These are phyloP conservation scores for Fusarium hostae DNA, from an alignment of 2,329 filamentous ascomycete genomes.

Conservation along the genomic window DNA sequence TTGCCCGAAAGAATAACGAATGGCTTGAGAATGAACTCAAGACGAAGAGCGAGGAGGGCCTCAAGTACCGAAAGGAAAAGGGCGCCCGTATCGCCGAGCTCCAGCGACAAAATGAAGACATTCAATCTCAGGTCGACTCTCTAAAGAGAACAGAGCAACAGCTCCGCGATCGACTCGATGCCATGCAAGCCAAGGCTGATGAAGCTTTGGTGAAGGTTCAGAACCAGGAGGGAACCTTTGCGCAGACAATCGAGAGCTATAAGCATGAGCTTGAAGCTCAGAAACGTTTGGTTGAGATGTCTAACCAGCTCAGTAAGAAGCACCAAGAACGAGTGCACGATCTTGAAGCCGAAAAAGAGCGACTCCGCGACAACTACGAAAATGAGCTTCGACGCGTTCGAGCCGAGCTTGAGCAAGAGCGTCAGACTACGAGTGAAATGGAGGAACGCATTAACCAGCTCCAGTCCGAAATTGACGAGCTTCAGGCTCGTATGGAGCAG, in stretches of 20 bases:
- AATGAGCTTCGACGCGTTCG: slow-evolving; percentile 66
- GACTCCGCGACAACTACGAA: slow-evolving; percentile 72
- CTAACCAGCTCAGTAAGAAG: slow-evolving; percentile 78
- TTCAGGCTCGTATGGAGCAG: slow-evolving; percentile 61
- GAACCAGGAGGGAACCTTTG: slow-evolving; percentile 84
- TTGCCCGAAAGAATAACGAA: slow-evolving; percentile 89
- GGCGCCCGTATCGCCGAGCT: slow-evolving; percentile 88
- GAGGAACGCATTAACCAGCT: slow-evolving; percentile 62
- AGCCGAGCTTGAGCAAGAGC: slow-evolving; percentile 67
- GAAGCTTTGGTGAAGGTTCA: slow-evolving; percentile 85
- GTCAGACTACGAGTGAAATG: slow-evolving; percentile 57
- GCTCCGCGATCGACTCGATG: slow-evolving; percentile 82
- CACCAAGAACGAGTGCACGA: slow-evolving; percentile 77
- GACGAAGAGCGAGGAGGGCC: slow-evolving; percentile 85
- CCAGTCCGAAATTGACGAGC: slow-evolving; percentile 64
- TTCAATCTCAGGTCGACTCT: slow-evolving; percentile 78
- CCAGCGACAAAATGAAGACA: slow-evolving; percentile 88
- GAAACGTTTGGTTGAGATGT: slow-evolving; percentile 83
- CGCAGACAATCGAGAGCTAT: slow-evolving; percentile 86
- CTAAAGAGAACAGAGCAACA: slow-evolving; percentile 83
- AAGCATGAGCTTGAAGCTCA: slow-evolving; percentile 86
- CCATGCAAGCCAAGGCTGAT: slow-evolving; percentile 87
- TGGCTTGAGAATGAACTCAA: slow-evolving; percentile 94
- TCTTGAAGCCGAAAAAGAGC: slow-evolving; percentile 71
- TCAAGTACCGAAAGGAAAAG: slow-evolving; percentile 95